These are phyloP conservation scores for Aspergillus carbonarius DNA, from an alignment of 2,329 filamentous ascomycete genomes.

Conservation along the genomic window DNA sequence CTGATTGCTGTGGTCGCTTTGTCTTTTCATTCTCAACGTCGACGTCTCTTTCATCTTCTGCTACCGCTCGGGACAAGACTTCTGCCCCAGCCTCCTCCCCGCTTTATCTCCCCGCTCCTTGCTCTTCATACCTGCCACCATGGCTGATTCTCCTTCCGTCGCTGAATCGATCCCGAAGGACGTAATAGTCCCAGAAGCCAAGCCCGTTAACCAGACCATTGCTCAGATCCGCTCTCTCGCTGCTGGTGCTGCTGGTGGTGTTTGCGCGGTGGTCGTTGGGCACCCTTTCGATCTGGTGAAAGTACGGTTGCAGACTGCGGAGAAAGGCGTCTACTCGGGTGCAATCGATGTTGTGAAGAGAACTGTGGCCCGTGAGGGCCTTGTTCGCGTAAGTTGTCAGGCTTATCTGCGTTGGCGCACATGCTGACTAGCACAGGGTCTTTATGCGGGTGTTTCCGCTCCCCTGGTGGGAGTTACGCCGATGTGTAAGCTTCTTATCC, in stretches of 20 bases:
- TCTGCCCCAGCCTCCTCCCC: background rate
- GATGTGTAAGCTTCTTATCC: constrained; percentile 75
- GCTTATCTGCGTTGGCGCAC: background rate
- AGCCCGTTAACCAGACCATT: constrained; percentile 47
- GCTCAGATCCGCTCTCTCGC: constrained; percentile 75
- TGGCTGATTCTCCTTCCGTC: constrained; percentile 32
- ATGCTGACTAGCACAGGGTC: constrained; percentile 53
- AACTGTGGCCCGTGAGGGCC: constrained; percentile 81
- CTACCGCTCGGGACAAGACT: background rate
- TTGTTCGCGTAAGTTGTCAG: constrained; percentile 53
- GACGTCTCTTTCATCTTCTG: background rate
- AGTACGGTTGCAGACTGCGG: constrained; percentile 92
- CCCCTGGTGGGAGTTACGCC: constrained; percentile 94
- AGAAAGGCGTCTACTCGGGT: constrained; percentile 85
- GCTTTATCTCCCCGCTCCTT: constrained; percentile 8
- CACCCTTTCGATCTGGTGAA: constrained; percentile 98
- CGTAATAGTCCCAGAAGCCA: constrained; percentile 27
- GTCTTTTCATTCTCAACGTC: background rate
- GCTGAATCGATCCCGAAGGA: constrained; percentile 32
- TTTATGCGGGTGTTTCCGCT: constrained; percentile 97
- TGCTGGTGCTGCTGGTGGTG: constrained; percentile 87
- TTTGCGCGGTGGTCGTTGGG: constrained; percentile 91
- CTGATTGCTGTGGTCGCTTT: background rate
- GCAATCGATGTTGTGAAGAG: constrained; percentile 90
- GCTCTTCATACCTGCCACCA: constrained; percentile 19